phyloP scores from a whole-genome alignment of 192 early-diverging fungal species.

The Coemansia sp. region DNA sequence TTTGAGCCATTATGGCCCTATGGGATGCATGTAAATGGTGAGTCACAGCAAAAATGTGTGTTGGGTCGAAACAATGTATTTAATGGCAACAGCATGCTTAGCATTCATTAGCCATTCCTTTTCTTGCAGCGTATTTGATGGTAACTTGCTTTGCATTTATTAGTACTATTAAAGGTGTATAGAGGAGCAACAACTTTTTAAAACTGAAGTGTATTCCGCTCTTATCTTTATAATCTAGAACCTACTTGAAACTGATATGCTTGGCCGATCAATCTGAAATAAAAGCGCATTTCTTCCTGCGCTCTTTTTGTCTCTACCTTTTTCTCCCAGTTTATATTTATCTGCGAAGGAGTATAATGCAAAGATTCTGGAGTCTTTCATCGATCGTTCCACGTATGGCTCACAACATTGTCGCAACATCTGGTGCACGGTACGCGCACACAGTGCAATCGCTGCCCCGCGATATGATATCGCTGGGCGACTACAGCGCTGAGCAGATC shows the following conservation, averaged over 20 bases:
- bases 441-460: constrained; percentile 31
- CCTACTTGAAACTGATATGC: not conserved
- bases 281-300: not conserved
- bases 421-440: constrained; percentile 1
- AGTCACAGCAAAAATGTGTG: no score
- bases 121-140: no score
- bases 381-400: constrained; percentile 25
- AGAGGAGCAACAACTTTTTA: no score
- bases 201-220: not conserved
- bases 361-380: constrained; percentile 21
- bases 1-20: no score
- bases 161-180: no score
- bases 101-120: no score
- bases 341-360: constrained; percentile 18
- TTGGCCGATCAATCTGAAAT: constrained; percentile 3
- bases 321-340: not conserved
- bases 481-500: constrained; percentile 78
- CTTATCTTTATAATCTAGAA: not conserved
- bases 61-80: no score
- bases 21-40: no score
- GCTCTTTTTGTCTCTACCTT: not conserved
- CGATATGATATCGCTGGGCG: constrained; percentile 63
- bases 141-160: no score
- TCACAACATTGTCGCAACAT: constrained; percentile 17
- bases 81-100: no score